These are phyloP conservation scores for Rhynchospora pubera DNA, from an alignment of 176 grass and related monocot genomes.

Conservation along the genomic window DNA sequence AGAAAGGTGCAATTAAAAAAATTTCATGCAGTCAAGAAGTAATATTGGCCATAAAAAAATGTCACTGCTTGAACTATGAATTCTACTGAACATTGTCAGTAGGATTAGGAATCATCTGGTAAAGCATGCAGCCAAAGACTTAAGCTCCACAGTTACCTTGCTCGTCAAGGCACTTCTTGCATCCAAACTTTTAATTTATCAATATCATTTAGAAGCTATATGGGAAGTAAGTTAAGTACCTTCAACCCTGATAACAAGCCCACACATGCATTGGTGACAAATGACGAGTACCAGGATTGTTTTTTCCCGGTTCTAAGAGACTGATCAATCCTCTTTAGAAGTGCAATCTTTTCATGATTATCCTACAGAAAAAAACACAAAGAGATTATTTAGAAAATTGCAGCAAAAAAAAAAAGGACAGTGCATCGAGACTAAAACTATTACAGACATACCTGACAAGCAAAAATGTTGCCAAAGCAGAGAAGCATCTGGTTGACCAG, in stretches of 20 bases:
- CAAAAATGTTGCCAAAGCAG: conserved; percentile 84
- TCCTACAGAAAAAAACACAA: conserved; percentile 43
- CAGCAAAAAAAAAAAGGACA: conserved; percentile 14
- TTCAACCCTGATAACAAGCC: conserved; percentile 78
- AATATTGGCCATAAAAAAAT: neutral
- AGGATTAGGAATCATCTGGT: neutral
- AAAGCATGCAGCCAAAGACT: neutral
- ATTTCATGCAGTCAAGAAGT: neutral
- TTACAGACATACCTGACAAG: conserved; percentile 57
- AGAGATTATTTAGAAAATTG: conserved; percentile 5
- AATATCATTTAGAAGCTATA: neutral
- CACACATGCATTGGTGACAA: conserved; percentile 87
- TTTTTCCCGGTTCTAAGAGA: conserved; percentile 73
- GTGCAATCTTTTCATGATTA: conserved; percentile 55
- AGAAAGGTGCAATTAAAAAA: too few species aligned
- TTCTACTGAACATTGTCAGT: neutral
- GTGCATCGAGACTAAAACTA: conserved; percentile 9
- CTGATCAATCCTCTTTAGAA: conserved; percentile 80
- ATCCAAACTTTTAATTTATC: too few species aligned
- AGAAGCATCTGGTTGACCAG: conserved; percentile 91
- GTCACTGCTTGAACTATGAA: neutral
- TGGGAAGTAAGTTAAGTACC: conserved; percentile 36
- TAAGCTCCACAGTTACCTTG: neutral
- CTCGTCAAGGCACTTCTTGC: too few species aligned
- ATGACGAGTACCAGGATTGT: conserved; percentile 46